These are phyloP conservation scores for Metschnikowia cubensis DNA, from an alignment of 805 yeast species.

Conservation along the genomic window DNA sequence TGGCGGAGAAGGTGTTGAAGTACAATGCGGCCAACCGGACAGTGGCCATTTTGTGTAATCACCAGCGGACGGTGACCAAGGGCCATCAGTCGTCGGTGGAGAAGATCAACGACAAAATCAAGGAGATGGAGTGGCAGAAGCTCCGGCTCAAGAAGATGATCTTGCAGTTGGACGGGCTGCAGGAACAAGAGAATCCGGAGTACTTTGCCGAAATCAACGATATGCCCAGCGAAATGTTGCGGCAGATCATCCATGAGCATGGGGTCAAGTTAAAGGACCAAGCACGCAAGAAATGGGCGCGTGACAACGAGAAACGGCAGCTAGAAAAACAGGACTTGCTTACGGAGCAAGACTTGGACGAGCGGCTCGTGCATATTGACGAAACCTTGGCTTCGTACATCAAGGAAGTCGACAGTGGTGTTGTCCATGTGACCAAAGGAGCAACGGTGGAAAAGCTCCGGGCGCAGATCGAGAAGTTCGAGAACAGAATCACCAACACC, in stretches of 20 bases:
- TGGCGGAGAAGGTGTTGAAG: slow-evolving; percentile 79
- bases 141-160: slow-evolving; percentile 70
- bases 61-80: slow-evolving; percentile 88
- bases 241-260: slow-evolving; percentile 52
- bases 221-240: slow-evolving; percentile 60
- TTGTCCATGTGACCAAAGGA: slow-evolving; percentile 49
- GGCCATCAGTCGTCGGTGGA: slow-evolving; percentile 78
- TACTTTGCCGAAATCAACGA: slow-evolving; percentile 69
- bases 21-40: slow-evolving; percentile 94
- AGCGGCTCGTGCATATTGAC: slow-evolving; percentile 52
- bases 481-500: slow-evolving; percentile 64
- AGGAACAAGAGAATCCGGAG: slow-evolving; percentile 47
- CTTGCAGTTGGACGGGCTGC: slow-evolving; percentile 55
- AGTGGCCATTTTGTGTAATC: slow-evolving; percentile 94
- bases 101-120: slow-evolving; percentile 70
- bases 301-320: slow-evolving; percentile 72
- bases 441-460: slow-evolving; percentile 66
- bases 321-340: slow-evolving; percentile 53
- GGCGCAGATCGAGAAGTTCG: slow-evolving; percentile 66
- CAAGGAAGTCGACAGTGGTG: slow-evolving; percentile 56
- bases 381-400: slow-evolving; percentile 49
- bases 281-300: slow-evolving; percentile 56
- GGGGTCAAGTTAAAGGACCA: slow-evolving; percentile 65
- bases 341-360: slow-evolving; percentile 54
- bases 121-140: slow-evolving; percentile 83